phyloP scores from a whole-genome alignment of 2,329 filamentous ascomycete species.

The Cordyceps farinosa region DNA sequence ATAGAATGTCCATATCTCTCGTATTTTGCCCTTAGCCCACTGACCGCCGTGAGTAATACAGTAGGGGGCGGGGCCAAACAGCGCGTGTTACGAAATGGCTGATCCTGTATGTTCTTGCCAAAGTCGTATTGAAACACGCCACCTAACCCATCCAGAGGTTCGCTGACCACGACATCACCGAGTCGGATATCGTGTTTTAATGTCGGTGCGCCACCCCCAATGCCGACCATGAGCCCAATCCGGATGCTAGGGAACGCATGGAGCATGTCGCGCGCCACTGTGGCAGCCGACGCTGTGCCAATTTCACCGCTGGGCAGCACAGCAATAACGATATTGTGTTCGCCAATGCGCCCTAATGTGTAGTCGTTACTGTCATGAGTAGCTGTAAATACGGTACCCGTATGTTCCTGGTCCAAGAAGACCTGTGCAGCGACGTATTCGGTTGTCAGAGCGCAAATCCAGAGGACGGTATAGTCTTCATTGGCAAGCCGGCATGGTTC shows the following conservation, averaged over 20 bases:
- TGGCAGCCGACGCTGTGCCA: too few relatives aligned
- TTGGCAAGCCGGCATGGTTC: background rate
- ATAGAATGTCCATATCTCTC: background rate
- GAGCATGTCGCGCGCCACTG: too few relatives aligned
- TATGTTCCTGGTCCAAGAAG: conserved; percentile 25
- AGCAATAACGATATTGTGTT: too few relatives aligned
- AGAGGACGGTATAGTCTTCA: conserved; percentile 27
- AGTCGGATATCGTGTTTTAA: background rate
- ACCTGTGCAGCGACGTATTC: conserved; percentile 23
- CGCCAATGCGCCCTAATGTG: too few relatives aligned
- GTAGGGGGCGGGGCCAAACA: conserved; percentile 4
- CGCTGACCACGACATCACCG: background rate
- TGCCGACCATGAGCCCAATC: background rate
- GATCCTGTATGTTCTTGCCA: too few relatives aligned
- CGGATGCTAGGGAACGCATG: background rate
- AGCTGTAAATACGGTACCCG: background rate
- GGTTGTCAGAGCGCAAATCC: conserved; percentile 24
- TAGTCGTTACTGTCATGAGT: too few relatives aligned
- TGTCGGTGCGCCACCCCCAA: background rate
- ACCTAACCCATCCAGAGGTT: background rate
- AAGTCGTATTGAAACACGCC: too few relatives aligned
- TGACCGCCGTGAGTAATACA: conserved; percentile 18
- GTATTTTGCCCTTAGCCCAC: background rate
- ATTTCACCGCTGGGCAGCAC: too few relatives aligned
- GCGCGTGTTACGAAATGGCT: background rate